Evolutionary conservation across 352 stramenopile genomes (phyloP), one percentile per base, ranked within the genome.

Genomic region (Peronospora destructor): DNA sequence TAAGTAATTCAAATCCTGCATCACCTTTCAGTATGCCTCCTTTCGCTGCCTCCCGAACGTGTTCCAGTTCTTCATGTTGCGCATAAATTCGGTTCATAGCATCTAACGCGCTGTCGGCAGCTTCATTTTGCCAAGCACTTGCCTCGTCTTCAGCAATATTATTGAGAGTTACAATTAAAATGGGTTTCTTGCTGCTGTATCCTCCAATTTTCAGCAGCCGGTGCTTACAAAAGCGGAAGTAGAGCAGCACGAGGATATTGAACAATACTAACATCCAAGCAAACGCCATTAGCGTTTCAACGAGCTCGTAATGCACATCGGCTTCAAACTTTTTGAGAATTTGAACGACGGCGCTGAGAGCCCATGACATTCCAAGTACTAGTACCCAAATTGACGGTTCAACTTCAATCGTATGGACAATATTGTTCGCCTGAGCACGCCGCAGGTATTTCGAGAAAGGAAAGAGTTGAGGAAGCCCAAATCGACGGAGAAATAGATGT

Each of bases 321-420:
- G 57, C 26, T n/a, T 61, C 34, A 1, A 56, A 35, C 2, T 57
- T 16, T 28, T 56, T 10, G 16, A 73, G 34, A 14, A 74, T 40
- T 23, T 9, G 23, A 11, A 62, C 45, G 1, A 59, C 32, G 0
- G 44, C 53, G 7, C 63, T 56, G 40, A 84, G 51, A 0, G 50
- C 60, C 66, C 71, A 85, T 0, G 63, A 64, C 26, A 78, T 60
- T 4, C 46, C 45, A 6, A 85, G 49, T 10, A 85, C 56, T 8
- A 85, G 21, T 21, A 81, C 17, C 73, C 71, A 87, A 53, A 72
- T 84, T 2, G 71, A 78, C 16, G 82, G 64, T 37, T 85, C 52
- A 1, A 89, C 75, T 33, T 89, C 75, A 38, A 89, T 82, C 62
- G 85, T 75, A 59, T 89, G 68, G 7, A 66, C 72, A 48, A 89